phyloP scores from a whole-genome alignment of 2,329 filamentous ascomycete genomes.

The Penicillium sp. region DNA sequence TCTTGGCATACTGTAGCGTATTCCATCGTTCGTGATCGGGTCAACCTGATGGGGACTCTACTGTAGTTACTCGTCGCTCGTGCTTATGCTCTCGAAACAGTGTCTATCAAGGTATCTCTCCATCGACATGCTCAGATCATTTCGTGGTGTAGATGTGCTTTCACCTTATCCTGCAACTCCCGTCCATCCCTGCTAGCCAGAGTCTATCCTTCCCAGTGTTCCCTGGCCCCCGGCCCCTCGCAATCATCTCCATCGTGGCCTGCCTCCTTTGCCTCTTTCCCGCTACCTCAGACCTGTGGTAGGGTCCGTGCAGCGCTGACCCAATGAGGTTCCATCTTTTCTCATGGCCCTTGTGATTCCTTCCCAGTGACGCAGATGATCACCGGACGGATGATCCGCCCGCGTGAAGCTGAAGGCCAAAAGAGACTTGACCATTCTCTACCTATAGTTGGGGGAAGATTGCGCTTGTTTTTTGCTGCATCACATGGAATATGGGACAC shows the following conservation, averaged over 20 bases:
- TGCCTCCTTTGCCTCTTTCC: neutral
- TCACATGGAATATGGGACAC: neutral
- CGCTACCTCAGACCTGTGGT: neutral
- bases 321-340: constrained; percentile 13
- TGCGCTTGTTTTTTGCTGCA: neutral
- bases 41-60: no score
- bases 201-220: neutral
- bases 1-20: no score
- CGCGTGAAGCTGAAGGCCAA: neutral
- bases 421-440: neutral
- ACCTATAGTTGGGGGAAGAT: neutral
- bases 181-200: neutral
- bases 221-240: neutral
- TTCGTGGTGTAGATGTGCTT: neutral
- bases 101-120: neutral
- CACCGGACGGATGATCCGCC: constrained; percentile 19
- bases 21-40: no score
- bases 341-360: constrained; percentile 15
- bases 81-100: neutral
- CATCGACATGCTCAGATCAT: neutral
- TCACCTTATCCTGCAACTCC: neutral
- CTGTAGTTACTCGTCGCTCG: no score
- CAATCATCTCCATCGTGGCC: constrained; percentile 1
- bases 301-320: constrained; percentile 17
- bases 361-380: constrained; percentile 22